Evolutionary conservation across 345 rosid species (phyloP), one percentile per base, ranked within the genome.

Genomic region (Ailanthus altissimus): DNA sequence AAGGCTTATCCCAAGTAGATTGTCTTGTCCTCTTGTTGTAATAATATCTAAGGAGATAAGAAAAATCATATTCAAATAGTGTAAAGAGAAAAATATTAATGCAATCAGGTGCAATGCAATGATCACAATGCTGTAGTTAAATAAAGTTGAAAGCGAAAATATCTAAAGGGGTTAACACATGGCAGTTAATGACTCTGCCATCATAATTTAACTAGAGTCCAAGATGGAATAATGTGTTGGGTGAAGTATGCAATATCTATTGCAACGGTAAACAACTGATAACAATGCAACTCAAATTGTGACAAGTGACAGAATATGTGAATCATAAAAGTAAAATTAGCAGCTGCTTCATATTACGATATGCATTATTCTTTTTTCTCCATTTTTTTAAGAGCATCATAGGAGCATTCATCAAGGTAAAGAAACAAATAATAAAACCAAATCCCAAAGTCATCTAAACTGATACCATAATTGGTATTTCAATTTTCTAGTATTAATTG

Each of bases 1-100:
- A 76, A 72, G 99, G 99, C 88, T 93, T 96, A 84, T 91, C 97
- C 99, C 99, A 96, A 69, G 88, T 88, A 67, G 98, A 93, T 84
- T 80, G 87, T 70, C 86, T 88, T 57, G 95, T 88, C 86, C 77
- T 90, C 88, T 86, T 93, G 84, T 96, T 96, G 86, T 84, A 91
- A 84, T 93, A 96, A 86, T 89, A 96, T 70, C 99, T 96, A 84
- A 25, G 79, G 80, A 64, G 53, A 78, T 25, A 85, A 57, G 43
- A 66, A 10, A 38, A 62, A 32, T 59, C 32, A 46, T 9, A 56
- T 61, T 60, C 60, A 64, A 40, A 40, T 78, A 56, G 60, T 23
- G 73, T 61, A 70, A 75, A 36, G 42, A 50, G 26, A 16, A 59
- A 58, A 73, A 25, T 11, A 72, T 56, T 45, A 57, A 68, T 45